phyloP scores from a whole-genome alignment of 768 basidiomycete species.

The Boletus subcaerulescens region DNA sequence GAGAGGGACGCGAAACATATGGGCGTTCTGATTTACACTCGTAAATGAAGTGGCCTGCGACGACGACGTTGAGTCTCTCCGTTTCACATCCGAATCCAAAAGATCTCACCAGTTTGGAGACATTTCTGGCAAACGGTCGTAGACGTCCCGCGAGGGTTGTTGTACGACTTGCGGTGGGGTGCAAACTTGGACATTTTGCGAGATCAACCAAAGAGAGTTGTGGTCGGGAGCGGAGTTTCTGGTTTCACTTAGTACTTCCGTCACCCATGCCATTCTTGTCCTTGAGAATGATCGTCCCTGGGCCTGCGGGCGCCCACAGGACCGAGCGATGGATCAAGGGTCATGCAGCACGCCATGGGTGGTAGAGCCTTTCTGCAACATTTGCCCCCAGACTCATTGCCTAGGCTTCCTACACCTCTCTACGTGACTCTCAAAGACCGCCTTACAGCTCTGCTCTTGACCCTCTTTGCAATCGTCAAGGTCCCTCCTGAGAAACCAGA shows the following conservation, averaged over 20 bases:
- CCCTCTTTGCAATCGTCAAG: constrained; percentile 49
- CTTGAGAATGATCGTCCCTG: constrained; percentile 14
- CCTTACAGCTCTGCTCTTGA: constrained; percentile 38
- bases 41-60: constrained; percentile 82
- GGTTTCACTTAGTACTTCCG: not conserved
- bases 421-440: constrained; percentile 52
- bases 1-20: constrained; percentile 86
- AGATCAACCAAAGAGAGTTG: not conserved
- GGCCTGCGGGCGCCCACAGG: not conserved
- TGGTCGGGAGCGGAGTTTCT: constrained; percentile 11
- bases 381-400: constrained; percentile 47
- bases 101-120: constrained; percentile 52
- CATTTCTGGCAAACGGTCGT: constrained; percentile 84
- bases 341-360: constrained; percentile 47
- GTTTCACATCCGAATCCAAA: constrained; percentile 4
- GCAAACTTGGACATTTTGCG: constrained; percentile 73
- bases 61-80: not conserved
- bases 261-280: constrained; percentile 10
- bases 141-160: constrained; percentile 59
- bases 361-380: constrained; percentile 61
- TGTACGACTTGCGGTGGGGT: constrained; percentile 62
- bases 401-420: constrained; percentile 55
- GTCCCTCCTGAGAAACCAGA: constrained; percentile 63
- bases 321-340: not conserved
- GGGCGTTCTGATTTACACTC: constrained; percentile 82